Conservation (phyloP, 495 filamentous ascomycete species). For the Stereocaulon alpinum region DNA sequence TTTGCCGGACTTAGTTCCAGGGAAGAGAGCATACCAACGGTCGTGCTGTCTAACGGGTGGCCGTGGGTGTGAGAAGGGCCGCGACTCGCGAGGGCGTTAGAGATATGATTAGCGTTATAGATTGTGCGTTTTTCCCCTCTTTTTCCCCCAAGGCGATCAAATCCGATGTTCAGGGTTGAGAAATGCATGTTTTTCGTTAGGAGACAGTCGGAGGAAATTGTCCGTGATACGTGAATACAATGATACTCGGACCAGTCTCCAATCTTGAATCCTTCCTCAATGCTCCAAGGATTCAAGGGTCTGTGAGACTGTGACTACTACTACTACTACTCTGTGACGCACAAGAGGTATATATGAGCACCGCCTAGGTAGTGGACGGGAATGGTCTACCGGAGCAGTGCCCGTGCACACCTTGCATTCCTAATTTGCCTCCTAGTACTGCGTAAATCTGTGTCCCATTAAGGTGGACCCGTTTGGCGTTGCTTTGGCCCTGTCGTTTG, state of each 20-base stretch:
- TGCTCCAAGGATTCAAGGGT: not conserved
- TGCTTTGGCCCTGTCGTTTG: not conserved
- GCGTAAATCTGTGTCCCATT: not conserved
- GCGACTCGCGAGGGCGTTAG: too few species aligned
- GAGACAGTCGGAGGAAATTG: not conserved
- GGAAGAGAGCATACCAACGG: too few species aligned
- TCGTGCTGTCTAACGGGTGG: not conserved
- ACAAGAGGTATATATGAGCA: too few species aligned
- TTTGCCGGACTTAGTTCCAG: too few species aligned
- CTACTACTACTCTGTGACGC: not conserved
- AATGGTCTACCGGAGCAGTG: too few species aligned
- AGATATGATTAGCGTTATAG: not conserved
- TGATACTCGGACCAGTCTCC: not conserved
- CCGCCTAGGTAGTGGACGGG: not conserved
- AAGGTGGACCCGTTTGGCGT: too few species aligned
- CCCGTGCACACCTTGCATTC: slow-evolving; percentile 4
- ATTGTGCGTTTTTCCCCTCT: not conserved
- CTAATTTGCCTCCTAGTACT: not conserved
- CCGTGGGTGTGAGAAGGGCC: not conserved
- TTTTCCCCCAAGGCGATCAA: not conserved
- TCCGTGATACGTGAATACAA: not conserved
- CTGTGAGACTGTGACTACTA: not conserved
- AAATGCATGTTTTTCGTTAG: not conserved
- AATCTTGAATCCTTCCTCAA: not conserved
- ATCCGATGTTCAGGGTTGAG: not conserved